These are phyloP conservation scores for Puccinia triticina DNA, from an alignment of 1,284 basidiomycete species.

Conservation along the genomic window DNA sequence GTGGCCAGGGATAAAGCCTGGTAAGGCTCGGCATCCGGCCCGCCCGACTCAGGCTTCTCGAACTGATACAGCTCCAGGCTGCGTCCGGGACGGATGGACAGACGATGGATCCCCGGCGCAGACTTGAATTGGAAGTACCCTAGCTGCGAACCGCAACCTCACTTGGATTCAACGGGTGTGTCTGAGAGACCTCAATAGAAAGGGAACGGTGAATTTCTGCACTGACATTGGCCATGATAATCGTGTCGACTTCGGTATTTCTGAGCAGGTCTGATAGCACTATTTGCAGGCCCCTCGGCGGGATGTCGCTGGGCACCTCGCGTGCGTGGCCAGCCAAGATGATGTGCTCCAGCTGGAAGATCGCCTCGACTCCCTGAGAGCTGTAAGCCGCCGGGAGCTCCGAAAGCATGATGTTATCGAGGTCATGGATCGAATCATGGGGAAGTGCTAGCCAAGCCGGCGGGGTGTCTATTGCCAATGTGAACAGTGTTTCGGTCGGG, in stretches of 20 bases:
- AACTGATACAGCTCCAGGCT: conserved; percentile 79
- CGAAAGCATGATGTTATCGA: conserved; percentile 89
- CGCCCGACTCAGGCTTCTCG: conserved; percentile 76
- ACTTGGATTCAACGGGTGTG: conserved; percentile 2
- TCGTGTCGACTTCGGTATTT: conserved; percentile 58
- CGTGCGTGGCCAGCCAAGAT: conserved; percentile 92
- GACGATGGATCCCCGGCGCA: conserved; percentile 79
- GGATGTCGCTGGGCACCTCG: conserved; percentile 68
- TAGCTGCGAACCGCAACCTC: conserved; percentile 61
- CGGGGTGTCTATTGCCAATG: conserved; percentile 85
- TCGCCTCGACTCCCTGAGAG: conserved; percentile 69
- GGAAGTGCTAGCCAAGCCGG: conserved; percentile 90
- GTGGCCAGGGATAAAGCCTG: conserved; percentile 74
- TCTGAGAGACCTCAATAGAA: neutral
- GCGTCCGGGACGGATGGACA: conserved; percentile 79
- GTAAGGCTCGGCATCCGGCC: conserved; percentile 69
- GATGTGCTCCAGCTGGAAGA: conserved; percentile 85
- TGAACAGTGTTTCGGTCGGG: conserved; percentile 74
- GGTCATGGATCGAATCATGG: conserved; percentile 81
- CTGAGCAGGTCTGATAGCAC: conserved; percentile 66
- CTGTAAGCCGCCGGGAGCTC: conserved; percentile 68
- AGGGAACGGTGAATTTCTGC: neutral
- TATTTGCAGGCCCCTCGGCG: conserved; percentile 82
- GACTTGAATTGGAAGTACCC: conserved; percentile 97
- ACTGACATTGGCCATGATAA: conserved; percentile 76